phyloP scores from a whole-genome alignment of 176 grass and related monocot species.

The Typha latifolia region DNA sequence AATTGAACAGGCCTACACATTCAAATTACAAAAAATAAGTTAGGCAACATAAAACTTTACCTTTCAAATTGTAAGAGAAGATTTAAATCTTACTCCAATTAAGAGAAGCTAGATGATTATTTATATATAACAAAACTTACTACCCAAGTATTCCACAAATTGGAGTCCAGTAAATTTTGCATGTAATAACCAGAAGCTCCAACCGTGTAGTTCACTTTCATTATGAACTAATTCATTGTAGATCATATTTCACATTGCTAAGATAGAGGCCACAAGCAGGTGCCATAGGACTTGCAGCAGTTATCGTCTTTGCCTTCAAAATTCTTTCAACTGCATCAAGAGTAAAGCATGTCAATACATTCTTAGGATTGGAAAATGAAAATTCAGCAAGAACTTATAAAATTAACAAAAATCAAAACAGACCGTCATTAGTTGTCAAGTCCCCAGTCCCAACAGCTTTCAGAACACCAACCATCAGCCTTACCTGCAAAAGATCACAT shows the following conservation, averaged over 20 bases:
- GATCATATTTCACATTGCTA: slow-evolving; percentile 81
- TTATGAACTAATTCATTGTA: slow-evolving; percentile 31
- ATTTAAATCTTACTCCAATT: no score
- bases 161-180: background rate
- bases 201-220: background rate
- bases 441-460: slow-evolving; percentile 84
- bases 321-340: slow-evolving; percentile 73
- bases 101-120: no score
- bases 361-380: slow-evolving; percentile 16
- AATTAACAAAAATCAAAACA: slow-evolving; percentile 19
- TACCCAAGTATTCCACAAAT: no score
- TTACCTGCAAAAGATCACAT: slow-evolving; percentile 51
- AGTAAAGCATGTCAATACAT: slow-evolving; percentile 15
- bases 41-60: no score
- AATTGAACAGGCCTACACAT: no score
- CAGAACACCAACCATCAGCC: slow-evolving; percentile 89
- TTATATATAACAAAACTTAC: no score
- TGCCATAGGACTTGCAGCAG: slow-evolving; percentile 80
- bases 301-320: slow-evolving; percentile 59
- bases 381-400: slow-evolving; percentile 14
- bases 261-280: slow-evolving; percentile 87
- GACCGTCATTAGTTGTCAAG: slow-evolving; percentile 56
- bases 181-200: background rate
- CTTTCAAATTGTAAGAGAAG: no score
- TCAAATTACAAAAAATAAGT: no score